Evolutionary conservation across 2,329 filamentous ascomycete genomes (phyloP).

Genomic region (Orbilia ellipsospora): DNA sequence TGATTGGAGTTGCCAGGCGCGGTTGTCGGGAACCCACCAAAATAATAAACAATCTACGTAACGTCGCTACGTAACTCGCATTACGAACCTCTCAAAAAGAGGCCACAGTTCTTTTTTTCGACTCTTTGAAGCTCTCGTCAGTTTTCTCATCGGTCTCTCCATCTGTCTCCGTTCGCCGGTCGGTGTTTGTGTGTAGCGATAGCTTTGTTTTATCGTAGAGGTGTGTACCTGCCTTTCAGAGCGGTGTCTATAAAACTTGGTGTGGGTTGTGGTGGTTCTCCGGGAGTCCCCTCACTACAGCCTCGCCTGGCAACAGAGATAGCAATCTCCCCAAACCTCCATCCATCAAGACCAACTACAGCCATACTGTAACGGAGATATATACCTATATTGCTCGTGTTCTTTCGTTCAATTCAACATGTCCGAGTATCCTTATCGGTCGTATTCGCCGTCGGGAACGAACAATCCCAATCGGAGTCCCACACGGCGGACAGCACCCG

Average conservation of each 20-base stretch:
- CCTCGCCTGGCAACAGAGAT: not conserved
- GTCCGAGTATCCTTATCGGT: conserved; percentile 45
- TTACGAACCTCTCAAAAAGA: conserved; percentile 7
- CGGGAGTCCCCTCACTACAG: not conserved
- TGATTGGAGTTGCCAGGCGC: conserved; percentile 38
- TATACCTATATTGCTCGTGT: not conserved
- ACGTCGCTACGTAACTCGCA: conserved; percentile 44
- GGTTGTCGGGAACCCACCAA: conserved; percentile 35
- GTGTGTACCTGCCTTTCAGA: not conserved
- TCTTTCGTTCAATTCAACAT: conserved; percentile 9
- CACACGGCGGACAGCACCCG: conserved; percentile 27
- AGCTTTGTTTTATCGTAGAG: not conserved
- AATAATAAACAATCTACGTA: conserved; percentile 40
- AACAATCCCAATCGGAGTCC: conserved; percentile 35
- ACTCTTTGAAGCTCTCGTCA: not conserved
- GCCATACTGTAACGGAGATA: not conserved
- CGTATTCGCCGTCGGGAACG: conserved; percentile 34
- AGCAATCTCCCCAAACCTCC: not conserved
- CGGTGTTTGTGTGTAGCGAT: not conserved
- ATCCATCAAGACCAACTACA: not conserved
- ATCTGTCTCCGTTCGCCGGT: not conserved
- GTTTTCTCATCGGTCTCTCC: conserved; percentile 4
- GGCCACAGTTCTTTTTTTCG: conserved; percentile 34
- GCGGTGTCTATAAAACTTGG: not conserved
- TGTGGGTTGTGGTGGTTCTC: not conserved